Conservation (phyloP, 2,329 filamentous ascomycete species). For the Seiridium unicorne region DNA sequence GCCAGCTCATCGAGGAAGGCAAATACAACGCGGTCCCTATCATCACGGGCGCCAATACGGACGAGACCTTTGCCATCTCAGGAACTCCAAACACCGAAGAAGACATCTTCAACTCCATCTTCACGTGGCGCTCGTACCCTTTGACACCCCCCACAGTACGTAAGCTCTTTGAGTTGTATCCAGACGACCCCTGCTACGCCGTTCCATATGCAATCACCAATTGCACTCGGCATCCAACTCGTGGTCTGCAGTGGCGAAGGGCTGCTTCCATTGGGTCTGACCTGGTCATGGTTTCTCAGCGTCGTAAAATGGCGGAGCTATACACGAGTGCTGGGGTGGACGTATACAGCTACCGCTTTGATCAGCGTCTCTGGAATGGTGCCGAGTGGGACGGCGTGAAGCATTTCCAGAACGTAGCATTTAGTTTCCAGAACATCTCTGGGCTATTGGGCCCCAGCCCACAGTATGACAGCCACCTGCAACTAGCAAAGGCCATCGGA, state of each 20-base stretch:
- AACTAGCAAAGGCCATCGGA: slow-evolving; percentile 34
- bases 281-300: slow-evolving; percentile 45
- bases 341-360: slow-evolving; percentile 49
- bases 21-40: slow-evolving; percentile 43
- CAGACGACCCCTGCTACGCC: slow-evolving; percentile 44
- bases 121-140: slow-evolving; percentile 43
- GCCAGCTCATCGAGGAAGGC: slow-evolving; percentile 38
- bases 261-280: slow-evolving; percentile 44
- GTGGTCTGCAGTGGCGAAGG: slow-evolving; percentile 43
- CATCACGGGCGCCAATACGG: slow-evolving; percentile 46
- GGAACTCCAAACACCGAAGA: slow-evolving; percentile 36
- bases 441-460: slow-evolving; percentile 44
- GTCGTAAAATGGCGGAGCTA: slow-evolving; percentile 42
- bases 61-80: slow-evolving; percentile 43
- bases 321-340: slow-evolving; percentile 30
- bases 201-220: slow-evolving; percentile 40
- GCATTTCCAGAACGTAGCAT: slow-evolving; percentile 48
- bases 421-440: slow-evolving; percentile 49
- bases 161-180: slow-evolving; percentile 44
- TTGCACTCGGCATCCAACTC: slow-evolving; percentile 25
- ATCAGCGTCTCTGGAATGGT: slow-evolving; percentile 42
- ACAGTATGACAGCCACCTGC: slow-evolving; percentile 34
- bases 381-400: slow-evolving; percentile 37
- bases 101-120: slow-evolving; percentile 39
- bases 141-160: slow-evolving; percentile 42